Evolutionary conservation across 106 monocot species (phyloP).

Genomic region (Apostasia shenzhenica): DNA sequence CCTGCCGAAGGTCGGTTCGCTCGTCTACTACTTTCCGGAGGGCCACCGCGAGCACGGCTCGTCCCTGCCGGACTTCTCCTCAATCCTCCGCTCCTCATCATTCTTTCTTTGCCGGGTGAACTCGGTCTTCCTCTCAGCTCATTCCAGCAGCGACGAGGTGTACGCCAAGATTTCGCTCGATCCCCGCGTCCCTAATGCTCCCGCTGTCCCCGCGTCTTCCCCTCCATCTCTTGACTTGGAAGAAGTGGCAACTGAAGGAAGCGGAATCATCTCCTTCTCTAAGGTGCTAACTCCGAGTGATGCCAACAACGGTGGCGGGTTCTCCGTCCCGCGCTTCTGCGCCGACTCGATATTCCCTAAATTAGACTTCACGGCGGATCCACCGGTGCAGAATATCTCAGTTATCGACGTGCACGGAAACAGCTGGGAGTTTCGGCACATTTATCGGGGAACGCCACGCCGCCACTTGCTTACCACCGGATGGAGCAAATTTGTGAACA

Average conservation of each 20-base stretch:
- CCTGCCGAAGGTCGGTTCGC: conserved; percentile 30
- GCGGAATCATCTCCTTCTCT: conserved; percentile 11
- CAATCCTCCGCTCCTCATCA: not conserved
- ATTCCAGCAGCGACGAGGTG: conserved; percentile 34
- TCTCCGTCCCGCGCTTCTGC: conserved; percentile 66
- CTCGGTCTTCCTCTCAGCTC: conserved; percentile 26
- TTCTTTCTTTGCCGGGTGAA: conserved; percentile 18
- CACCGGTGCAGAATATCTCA: conserved; percentile 38
- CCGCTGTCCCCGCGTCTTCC: not conserved
- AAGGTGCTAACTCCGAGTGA: conserved; percentile 73
- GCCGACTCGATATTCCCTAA: conserved; percentile 53
- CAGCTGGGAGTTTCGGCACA: conserved; percentile 57
- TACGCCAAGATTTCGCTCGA: conserved; percentile 23
- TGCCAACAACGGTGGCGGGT: conserved; percentile 77
- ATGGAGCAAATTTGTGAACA: conserved; percentile 64
- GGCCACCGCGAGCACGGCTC: conserved; percentile 44
- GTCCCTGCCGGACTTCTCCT: conserved; percentile 10
- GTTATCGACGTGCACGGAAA: conserved; percentile 44
- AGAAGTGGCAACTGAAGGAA: too few relatives aligned
- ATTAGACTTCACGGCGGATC: conserved; percentile 26
- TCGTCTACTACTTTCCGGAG: conserved; percentile 50
- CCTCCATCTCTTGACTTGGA: not conserved
- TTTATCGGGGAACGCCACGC: conserved; percentile 60
- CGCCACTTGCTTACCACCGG: conserved; percentile 71
- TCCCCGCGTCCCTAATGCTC: not conserved